A percentile compares a stretch with the other conserved stretches of the same genome.
phyloP scores from a whole-genome alignment of 2,329 filamentous ascomycete genomes.

The Pyrenochaeta sp. region DNA sequence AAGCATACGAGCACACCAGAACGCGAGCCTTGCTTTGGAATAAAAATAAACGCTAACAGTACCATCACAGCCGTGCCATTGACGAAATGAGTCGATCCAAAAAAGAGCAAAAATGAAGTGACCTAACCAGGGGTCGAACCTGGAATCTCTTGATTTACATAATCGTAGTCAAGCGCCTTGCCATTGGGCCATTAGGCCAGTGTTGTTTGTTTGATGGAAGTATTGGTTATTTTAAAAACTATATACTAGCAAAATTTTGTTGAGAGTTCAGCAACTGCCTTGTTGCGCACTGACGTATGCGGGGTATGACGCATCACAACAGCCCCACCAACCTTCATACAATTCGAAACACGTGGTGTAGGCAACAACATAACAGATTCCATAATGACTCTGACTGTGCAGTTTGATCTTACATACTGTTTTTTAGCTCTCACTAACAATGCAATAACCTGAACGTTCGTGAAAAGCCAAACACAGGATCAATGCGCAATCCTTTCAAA shows the following conservation, averaged over 20 bases:
- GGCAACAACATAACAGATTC: constrained; percentile 9
- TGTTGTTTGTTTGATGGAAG: constrained; percentile 12
- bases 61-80: too few relatives aligned
- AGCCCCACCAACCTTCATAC: constrained; percentile 11
- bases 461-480: background rate
- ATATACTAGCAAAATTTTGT: background rate
- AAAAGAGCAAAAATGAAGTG: constrained; percentile 12
- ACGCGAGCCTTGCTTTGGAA: too few relatives aligned
- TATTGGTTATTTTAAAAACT: background rate
- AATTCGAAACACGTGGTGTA: constrained; percentile 9
- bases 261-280: background rate
- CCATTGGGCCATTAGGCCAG: constrained; percentile 60
- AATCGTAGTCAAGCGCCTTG: constrained; percentile 65
- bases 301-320: constrained; percentile 7
- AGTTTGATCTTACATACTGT: background rate
- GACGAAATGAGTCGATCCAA: background rate
- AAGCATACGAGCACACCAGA: too few relatives aligned
- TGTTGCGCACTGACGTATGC: background rate
- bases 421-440: background rate
- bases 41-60: too few relatives aligned
- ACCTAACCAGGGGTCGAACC: constrained; percentile 35
- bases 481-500: constrained; percentile 1
- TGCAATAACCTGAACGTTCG: background rate
- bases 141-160: constrained; percentile 44
- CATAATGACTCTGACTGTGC: constrained; percentile 5